Evolutionary conservation across 108 stramenopile species (phyloP).

Genomic region (Poteriospumella lacustris): DNA sequence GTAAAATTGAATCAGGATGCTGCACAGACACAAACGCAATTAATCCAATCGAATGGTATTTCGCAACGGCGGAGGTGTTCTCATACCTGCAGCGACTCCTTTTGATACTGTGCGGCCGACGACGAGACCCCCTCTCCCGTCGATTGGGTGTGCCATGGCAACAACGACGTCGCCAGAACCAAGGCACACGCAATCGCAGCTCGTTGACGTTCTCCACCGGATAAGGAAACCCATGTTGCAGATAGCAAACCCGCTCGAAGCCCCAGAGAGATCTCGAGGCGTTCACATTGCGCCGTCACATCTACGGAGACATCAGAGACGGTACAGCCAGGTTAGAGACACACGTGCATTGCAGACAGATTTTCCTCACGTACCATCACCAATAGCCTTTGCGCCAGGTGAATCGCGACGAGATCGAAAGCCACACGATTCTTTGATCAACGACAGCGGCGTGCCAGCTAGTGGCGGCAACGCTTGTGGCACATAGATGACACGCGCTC

Average conservation of each 20-base stretch:
- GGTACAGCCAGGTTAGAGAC: background rate
- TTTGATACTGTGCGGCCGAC: no score
- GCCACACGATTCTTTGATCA: background rate
- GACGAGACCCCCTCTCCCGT: no score
- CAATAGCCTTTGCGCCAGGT: background rate
- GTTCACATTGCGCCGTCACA: background rate
- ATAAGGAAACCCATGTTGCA: background rate
- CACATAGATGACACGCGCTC: conserved; percentile 62
- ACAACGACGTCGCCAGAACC: background rate
- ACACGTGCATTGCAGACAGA: background rate
- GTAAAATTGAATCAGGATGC: background rate
- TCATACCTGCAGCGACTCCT: no score
- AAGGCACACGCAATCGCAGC: background rate
- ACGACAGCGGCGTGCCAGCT: background rate
- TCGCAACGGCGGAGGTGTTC: no score
- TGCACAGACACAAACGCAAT: background rate
- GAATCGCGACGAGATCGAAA: background rate
- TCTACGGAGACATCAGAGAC: background rate
- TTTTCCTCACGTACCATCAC: background rate
- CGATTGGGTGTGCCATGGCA: no score
- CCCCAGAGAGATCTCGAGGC: background rate
- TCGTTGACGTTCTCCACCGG: conserved; percentile 15
- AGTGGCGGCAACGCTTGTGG: conserved; percentile 46
- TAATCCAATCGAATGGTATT: no score
- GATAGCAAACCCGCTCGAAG: background rate